Evolutionary conservation across 1,284 basidiomycete species (phyloP), one percentile per base, ranked within the genome.

Genomic region (Tausonia pullulans): DNA sequence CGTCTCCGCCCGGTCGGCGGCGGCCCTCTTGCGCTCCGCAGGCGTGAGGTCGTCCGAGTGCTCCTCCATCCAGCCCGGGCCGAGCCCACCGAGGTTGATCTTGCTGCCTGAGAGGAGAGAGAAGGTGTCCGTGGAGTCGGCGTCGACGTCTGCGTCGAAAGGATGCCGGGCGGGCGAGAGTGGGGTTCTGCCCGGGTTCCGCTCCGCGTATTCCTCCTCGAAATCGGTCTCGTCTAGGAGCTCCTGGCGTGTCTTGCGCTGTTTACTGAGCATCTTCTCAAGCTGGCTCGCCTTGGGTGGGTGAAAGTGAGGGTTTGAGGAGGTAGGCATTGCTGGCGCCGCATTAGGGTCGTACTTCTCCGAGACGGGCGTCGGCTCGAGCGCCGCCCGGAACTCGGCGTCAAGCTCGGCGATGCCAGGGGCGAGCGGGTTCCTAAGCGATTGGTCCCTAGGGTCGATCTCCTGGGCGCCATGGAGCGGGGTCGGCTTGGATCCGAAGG

Each of bases 31-130:
- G 2, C 44, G 45, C 10, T 56, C 61, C n/a, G 46, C 54, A 9
- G 55, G 48, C 11, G 40, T 50, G 27, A 63, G 27, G 39, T 56
- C 55, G 41, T 46, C 53, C n/a, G 14, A 8, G 43, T 40, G 46
- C 27, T 50, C 53, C 40, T 57, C 61, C 61, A 63, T 63, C 61
- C 61, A 63, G 44, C 54, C 61, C 14, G 45, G 52, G 11, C 61
- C 61, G 41, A 63, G 51, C 8, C 63, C 63, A 14, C 58, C 44
- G 39, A 64, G 63, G 14, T 48, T 48, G 40, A 64, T 41, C 48
- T 43, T 27, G 3, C 39, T 14, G 44, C 52, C 11, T 0, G 63
- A n/a, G 2, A 58, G 43, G 46, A 64, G 39, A 13, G 51, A 55
- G 2, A 60, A 53, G 45, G 44, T 52, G 5, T 49, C 40, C 16